A percentile compares a stretch with the other conserved stretches of the same genome.
Conservation (phyloP, 2,329 filamentous ascomycete genomes). For the Teratosphaeriaceae sp. region DNA sequence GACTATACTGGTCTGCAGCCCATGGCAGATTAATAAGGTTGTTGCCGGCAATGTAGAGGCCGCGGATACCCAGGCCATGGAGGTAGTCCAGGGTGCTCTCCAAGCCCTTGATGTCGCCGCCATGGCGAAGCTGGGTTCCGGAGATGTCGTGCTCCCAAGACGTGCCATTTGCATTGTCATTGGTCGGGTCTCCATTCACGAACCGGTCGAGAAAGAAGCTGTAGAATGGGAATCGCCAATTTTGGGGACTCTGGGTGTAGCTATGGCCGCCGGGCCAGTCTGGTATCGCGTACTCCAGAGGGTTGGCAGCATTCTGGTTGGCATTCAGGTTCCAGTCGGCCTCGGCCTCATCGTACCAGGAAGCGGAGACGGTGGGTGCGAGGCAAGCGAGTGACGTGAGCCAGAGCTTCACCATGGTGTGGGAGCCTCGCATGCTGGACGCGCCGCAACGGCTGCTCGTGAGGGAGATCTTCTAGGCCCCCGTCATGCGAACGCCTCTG, state of each 20-base stretch:
- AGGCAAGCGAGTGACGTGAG: constrained; percentile 18
- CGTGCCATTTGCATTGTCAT: constrained; percentile 56
- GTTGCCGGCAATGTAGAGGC: constrained; percentile 57
- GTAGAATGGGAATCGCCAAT: constrained; percentile 62
- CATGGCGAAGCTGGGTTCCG: constrained; percentile 55
- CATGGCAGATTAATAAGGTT: constrained; percentile 59
- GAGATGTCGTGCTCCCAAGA: constrained; percentile 54
- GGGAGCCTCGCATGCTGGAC: constrained; percentile 4
- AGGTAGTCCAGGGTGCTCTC: constrained; percentile 59
- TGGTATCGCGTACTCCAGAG: constrained; percentile 49
- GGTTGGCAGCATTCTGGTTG: constrained; percentile 49
- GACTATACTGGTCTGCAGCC: constrained; percentile 53
- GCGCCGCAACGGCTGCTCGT: constrained; percentile 11
- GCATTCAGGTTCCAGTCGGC: constrained; percentile 55
- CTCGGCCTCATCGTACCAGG: constrained; percentile 43
- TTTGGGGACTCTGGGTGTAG: constrained; percentile 50
- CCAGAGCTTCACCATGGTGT: constrained; percentile 20
- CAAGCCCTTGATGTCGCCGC: constrained; percentile 53
- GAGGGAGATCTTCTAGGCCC: background rate
- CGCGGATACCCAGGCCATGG: constrained; percentile 57
- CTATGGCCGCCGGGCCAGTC: constrained; percentile 44
- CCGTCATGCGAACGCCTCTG: background rate
- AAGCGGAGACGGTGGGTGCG: constrained; percentile 17
- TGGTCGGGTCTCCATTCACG: constrained; percentile 57
- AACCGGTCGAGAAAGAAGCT: constrained; percentile 58